Base-by-base conservation (phyloP, 2,329 filamentous ascomycete genomes). In the Trichoderma asperellum region DNA sequence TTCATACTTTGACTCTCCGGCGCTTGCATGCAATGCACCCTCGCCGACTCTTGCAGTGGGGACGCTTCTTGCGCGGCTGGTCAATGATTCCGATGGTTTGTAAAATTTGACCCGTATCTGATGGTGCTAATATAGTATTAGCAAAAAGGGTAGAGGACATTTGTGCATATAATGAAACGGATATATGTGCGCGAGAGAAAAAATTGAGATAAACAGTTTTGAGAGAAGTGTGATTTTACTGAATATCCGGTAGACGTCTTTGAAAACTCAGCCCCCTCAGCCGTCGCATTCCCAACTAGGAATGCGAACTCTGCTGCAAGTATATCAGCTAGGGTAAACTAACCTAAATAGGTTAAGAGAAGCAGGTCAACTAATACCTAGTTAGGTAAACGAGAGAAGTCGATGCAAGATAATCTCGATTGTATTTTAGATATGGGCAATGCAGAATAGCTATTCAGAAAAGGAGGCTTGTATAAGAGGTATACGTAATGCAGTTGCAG, bases 41-140 rank as follows among this genome's bases (percentile, higher is more conserved):
- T 35, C 43, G 43, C n/a, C 59, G 43, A 47, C 59, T 62, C 18
- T 62, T 62, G 29, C 47, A 35, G 35, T 52, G 43, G 43, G 43
- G 43, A 4, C 32, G 60, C 14, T 62, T 62, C 43, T 62, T 62
- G n/a, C 43, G 43, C 21, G 12, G 21, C 43, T 53, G 43, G n/a
- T 32, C 43, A 32, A 35, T 14, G 43, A 5, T 11, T 37, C 60
- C 32, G 14, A 62, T 62, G 18, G 60, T 62, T 11, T 37, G 60
- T 32, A 62, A 32, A 18, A 27, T 32, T 37, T 62, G 60, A 21
- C 43, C 32, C 8, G 29, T 32, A 21, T 53, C 43, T 52, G 29
- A 43, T 52, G 29, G 21, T 10, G 52, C 60, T 16, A 53, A 14
- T 43, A 62, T 62, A 21, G 43, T 62, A 32, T 53, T 35, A 43